A percentile compares a stretch with the other conserved stretches of the same genome.
Conservation (phyloP, 2,329 filamentous ascomycete genomes). For the Capronia coronata region DNA sequence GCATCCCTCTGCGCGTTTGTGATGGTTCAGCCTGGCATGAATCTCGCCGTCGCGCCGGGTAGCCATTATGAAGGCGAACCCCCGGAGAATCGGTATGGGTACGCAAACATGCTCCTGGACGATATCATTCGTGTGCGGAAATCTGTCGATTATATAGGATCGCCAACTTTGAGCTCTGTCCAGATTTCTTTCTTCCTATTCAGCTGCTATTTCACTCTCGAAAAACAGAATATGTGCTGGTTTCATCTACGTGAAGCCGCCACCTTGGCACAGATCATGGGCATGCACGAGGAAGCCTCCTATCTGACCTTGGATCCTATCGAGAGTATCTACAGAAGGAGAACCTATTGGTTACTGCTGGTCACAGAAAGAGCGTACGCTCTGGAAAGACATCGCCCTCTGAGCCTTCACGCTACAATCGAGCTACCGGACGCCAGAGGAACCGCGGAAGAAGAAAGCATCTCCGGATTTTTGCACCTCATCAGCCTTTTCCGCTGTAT, state of each 20-base stretch:
- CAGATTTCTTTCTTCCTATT: slow-evolving; percentile 77
- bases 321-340: slow-evolving; percentile 58
- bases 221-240: slow-evolving; percentile 71
- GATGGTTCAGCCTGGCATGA: slow-evolving; percentile 40
- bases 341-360: slow-evolving; percentile 68
- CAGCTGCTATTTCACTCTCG: slow-evolving; percentile 63
- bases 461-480: slow-evolving; percentile 53
- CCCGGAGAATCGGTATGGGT: slow-evolving; percentile 52
- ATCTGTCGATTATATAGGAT: slow-evolving; percentile 38
- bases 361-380: slow-evolving; percentile 66
- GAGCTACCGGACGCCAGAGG: slow-evolving; percentile 53
- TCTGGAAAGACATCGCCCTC: slow-evolving; percentile 58
- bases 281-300: slow-evolving; percentile 40
- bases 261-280: slow-evolving; percentile 51
- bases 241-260: slow-evolving; percentile 71
- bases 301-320: slow-evolving; percentile 55
- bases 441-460: slow-evolving; percentile 51
- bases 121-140: slow-evolving; percentile 49
- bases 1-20: slow-evolving; percentile 40
- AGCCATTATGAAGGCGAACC: slow-evolving; percentile 51
- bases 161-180: slow-evolving; percentile 37
- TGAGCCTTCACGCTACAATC: slow-evolving; percentile 61
- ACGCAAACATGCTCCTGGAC: slow-evolving; percentile 62
- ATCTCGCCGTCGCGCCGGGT: slow-evolving; percentile 47
- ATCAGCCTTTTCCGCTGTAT: slow-evolving; percentile 60